Conservation (phyloP, 1,284 basidiomycete genomes). For the Apiotrichum brassicae region DNA sequence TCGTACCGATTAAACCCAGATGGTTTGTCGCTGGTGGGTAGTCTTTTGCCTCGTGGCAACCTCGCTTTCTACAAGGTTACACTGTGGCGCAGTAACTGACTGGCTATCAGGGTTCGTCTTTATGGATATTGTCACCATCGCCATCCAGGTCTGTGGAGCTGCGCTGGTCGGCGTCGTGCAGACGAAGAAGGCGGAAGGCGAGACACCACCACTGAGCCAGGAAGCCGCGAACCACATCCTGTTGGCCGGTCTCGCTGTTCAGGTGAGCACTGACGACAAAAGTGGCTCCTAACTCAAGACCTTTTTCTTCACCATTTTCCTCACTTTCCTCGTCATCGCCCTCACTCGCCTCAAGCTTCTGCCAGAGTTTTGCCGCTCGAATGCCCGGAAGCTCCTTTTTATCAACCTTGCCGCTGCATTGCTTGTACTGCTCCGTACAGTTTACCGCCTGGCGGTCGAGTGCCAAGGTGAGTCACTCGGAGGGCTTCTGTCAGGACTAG, state of each 20-base stretch:
- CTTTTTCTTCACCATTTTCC: slow-evolving; percentile 12
- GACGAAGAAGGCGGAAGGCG: slow-evolving; percentile 24
- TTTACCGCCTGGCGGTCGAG: slow-evolving; percentile 48
- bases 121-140: slow-evolving; percentile 38
- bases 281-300: neutral
- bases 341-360: slow-evolving; percentile 4
- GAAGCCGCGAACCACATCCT: slow-evolving; percentile 47
- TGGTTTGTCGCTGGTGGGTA: slow-evolving; percentile 32
- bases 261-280: slow-evolving; percentile 19
- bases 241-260: slow-evolving; percentile 44
- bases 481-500: neutral
- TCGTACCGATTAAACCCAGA: slow-evolving; percentile 31
- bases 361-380: neutral
- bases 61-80: neutral
- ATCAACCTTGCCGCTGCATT: slow-evolving; percentile 7
- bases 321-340: slow-evolving; percentile 1
- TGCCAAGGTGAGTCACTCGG: slow-evolving; percentile 35
- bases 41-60: too few species aligned
- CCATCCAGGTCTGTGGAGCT: slow-evolving; percentile 46
- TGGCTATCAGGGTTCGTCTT: slow-evolving; percentile 35
- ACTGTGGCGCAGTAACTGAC: too few species aligned
- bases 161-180: slow-evolving; percentile 48
- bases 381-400: slow-evolving; percentile 3
- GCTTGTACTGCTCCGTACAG: slow-evolving; percentile 40
- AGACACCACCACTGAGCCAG: slow-evolving; percentile 27